Conservation (phyloP, 1,284 basidiomycete genomes). For the Heterobasidion occidentale region DNA sequence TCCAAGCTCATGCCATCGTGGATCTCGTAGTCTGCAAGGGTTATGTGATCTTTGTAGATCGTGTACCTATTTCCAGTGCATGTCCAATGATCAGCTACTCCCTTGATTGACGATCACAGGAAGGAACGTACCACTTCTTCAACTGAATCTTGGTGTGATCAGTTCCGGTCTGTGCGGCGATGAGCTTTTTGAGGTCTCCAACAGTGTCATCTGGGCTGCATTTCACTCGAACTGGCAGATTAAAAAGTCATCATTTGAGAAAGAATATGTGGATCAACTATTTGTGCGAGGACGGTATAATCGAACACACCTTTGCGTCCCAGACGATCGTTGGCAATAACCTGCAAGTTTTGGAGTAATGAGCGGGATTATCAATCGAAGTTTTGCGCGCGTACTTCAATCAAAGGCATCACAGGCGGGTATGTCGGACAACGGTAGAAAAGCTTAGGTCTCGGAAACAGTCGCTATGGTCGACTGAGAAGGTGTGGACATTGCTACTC, state of each 20-base stretch:
- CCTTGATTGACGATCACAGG: neutral
- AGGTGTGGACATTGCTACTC: too few species aligned
- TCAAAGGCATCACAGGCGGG: conserved; percentile 39
- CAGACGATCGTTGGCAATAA: conserved; percentile 95
- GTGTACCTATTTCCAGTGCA: conserved; percentile 59
- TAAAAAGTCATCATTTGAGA: neutral
- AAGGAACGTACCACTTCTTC: conserved; percentile 82
- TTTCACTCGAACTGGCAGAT: conserved; percentile 77
- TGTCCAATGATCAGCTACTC: neutral
- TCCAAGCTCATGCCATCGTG: conserved; percentile 91
- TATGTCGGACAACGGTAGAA: neutral
- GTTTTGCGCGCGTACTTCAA: conserved; percentile 37
- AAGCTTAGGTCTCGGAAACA: neutral
- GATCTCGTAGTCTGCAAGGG: conserved; percentile 91
- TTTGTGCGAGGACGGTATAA: neutral
- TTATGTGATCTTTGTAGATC: conserved; percentile 92
- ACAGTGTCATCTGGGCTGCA: conserved; percentile 94
- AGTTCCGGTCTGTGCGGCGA: conserved; percentile 94
- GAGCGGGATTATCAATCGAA: neutral
- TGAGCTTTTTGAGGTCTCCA: conserved; percentile 94
- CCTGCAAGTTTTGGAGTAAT: conserved; percentile 31
- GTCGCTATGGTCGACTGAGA: too few species aligned
- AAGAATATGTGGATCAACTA: neutral
- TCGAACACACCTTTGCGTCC: conserved; percentile 78
- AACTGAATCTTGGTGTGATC: conserved; percentile 81